Evolutionary conservation across 169 alveolate genomes (phyloP).

Genomic region (Plasmodium cynomolgi): DNA sequence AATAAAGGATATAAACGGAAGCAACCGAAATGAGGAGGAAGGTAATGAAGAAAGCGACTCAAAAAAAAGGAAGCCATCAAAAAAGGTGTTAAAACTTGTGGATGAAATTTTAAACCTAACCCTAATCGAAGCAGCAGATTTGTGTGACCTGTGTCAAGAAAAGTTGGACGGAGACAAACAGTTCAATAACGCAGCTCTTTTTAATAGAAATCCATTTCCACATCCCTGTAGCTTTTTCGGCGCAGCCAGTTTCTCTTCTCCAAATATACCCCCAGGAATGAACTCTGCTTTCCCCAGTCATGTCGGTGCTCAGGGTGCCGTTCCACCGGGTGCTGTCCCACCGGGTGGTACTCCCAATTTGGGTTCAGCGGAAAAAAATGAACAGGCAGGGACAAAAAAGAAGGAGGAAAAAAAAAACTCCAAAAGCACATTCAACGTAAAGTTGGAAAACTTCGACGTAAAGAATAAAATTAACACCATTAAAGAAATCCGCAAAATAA

Average conservation of each 20-base stretch:
- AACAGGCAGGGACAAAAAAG: constrained; percentile 16
- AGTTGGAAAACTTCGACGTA: constrained; percentile 84
- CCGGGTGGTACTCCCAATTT: not conserved
- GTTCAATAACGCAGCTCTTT: constrained; percentile 74
- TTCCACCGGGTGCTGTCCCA: not conserved
- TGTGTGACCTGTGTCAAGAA: constrained; percentile 90
- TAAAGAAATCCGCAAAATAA: constrained; percentile 86
- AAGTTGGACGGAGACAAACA: constrained; percentile 79
- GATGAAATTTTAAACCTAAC: constrained; percentile 89
- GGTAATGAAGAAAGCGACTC: not conserved
- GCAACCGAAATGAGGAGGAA: not conserved
- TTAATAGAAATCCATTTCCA: constrained; percentile 89
- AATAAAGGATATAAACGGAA: constrained; percentile 13
- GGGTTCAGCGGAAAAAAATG: constrained; percentile 6
- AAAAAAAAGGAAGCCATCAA: constrained; percentile 36
- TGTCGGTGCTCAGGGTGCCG: not conserved
- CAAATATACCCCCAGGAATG: not conserved
- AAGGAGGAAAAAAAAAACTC: constrained; percentile 76
- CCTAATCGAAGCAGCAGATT: constrained; percentile 90
- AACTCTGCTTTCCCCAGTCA: not conserved
- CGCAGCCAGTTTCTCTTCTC: not conserved
- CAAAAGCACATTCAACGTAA: constrained; percentile 75
- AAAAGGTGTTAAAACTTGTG: constrained; percentile 85
- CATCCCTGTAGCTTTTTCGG: constrained; percentile 80
- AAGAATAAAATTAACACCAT: constrained; percentile 86